phyloP scores from a whole-genome alignment of 2,329 filamentous ascomycete species.

The Cordyceps pruinosa region DNA sequence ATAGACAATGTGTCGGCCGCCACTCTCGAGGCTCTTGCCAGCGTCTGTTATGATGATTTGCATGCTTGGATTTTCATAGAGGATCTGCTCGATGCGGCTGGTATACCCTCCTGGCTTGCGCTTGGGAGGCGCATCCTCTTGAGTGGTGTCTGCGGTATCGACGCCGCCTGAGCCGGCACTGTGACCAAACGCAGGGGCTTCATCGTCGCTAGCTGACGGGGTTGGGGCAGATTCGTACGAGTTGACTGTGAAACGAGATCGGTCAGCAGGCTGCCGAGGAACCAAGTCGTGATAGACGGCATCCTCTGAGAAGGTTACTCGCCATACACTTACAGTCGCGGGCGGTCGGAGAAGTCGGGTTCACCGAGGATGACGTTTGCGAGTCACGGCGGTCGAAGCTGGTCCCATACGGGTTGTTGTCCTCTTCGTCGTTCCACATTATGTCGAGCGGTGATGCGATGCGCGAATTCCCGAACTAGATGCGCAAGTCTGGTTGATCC shows the following conservation, averaged over 20 bases:
- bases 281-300: neutral
- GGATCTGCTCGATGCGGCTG: slow-evolving; percentile 92
- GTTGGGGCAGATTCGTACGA: slow-evolving; percentile 61
- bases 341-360: slow-evolving; percentile 55
- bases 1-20: slow-evolving; percentile 92
- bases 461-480: slow-evolving; percentile 17
- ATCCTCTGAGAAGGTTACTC: neutral
- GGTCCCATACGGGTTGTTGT: slow-evolving; percentile 92
- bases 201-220: slow-evolving; percentile 61
- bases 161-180: slow-evolving; percentile 27
- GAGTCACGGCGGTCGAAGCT: slow-evolving; percentile 87
- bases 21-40: slow-evolving; percentile 88
- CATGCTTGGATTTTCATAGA: slow-evolving; percentile 88
- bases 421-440: slow-evolving; percentile 95
- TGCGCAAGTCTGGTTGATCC: neutral
- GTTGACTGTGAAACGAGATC: slow-evolving; percentile 20
- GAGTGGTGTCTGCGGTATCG: slow-evolving; percentile 40
- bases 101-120: slow-evolving; percentile 83
- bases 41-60: slow-evolving; percentile 90
- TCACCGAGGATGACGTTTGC: slow-evolving; percentile 59
- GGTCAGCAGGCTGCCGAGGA: neutral
- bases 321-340: slow-evolving; percentile 48
- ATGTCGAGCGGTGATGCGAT: slow-evolving; percentile 13
- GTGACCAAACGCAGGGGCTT: slow-evolving; percentile 40
- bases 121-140: slow-evolving; percentile 42